Evolutionary conservation across 768 basidiomycete species (phyloP), one percentile per base, ranked within the genome.

Genomic region (Boletus fagicola): DNA sequence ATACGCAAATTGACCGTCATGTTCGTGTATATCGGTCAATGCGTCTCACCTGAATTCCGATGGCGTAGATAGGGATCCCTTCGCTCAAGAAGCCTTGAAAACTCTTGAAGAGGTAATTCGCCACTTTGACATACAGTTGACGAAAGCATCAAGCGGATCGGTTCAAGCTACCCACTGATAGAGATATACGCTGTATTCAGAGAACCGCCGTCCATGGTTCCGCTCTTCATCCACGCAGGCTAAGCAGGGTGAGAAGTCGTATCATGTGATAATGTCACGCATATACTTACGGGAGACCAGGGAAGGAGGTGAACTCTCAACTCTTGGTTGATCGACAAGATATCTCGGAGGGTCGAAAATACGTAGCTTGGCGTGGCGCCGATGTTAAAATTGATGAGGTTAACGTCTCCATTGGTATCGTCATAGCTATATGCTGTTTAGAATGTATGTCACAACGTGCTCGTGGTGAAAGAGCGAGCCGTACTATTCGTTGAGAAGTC

Each of bases 171-270:
- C 83, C 57, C 59, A 88, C 84, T 85, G 0, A 72, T 67, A 40
- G 66, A 68, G 39, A 80, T 70, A 54, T 83, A 83, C 45, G 75
- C 72, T 0, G 81, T 77, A 30, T 77, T 62, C 51, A 90, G 67
- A 13, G 78, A 80, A 33, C 88, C 88, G 1, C 88, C 88, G 30
- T 83, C 77, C 85, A 89, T 88, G 0, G 81, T 80, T 55, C 78
- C 83, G 48, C 73, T 75, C 70, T 91, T 91, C 87, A 90, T 89
- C 89, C 90, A 92, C 5, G 75, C 86, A 11, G 90, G 89, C 87
- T 90, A 55, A 40, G 42, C 24, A 35, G 1, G 5, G 16, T 57
- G 51, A 59, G 44, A 26, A 57, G 18, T 42, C 31, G 7, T 6
- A 35, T 10, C n/a, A 35, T 18, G n/a, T 35, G 2, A 26, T 18